A percentile compares a stretch with the other conserved stretches of the same genome.
phyloP scores from a whole-genome alignment of 805 yeast genomes.

The Kodamaea restingae region DNA sequence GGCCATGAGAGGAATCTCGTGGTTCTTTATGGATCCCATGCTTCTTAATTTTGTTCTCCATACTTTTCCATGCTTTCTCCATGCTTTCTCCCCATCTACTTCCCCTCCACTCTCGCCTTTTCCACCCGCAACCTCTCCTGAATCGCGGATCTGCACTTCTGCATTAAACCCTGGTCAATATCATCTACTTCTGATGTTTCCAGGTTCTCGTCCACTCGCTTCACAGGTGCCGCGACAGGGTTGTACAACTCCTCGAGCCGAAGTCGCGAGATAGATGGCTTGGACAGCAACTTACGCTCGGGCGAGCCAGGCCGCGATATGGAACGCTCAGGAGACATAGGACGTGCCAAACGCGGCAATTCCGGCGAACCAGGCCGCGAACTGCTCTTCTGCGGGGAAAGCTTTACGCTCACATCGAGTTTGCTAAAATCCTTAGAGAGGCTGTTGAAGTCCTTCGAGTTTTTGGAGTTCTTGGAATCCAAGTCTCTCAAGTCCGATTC shows the following conservation, averaged over 20 bases:
- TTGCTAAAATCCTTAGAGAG: background rate
- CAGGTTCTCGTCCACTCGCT: background rate
- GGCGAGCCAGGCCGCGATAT: constrained; percentile 12
- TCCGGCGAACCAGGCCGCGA: constrained; percentile 13
- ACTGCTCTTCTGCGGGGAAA: constrained; percentile 8
- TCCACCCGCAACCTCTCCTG: constrained; percentile 19
- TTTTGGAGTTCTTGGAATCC: background rate
- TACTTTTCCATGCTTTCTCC: background rate
- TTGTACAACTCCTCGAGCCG: constrained; percentile 20
- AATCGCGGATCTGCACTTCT: constrained; percentile 28
- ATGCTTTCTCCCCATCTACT: background rate
- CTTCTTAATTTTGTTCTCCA: too few species aligned
- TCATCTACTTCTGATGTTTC: background rate
- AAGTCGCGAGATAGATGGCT: constrained; percentile 24
- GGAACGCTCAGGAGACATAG: background rate
- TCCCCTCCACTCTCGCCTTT: constrained; percentile 1
- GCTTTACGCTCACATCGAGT: constrained; percentile 1
- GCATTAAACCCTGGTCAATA: constrained; percentile 8
- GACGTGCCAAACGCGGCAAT: constrained; percentile 9
- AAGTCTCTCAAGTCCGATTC: too few species aligned
- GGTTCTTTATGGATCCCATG: too few species aligned
- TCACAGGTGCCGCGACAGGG: constrained; percentile 15
- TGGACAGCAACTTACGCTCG: constrained; percentile 8
- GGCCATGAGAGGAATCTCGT: too few species aligned
- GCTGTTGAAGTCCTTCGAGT: too few species aligned